These are phyloP conservation scores for Pinus tabuliformis DNA, from an alignment of 75 land plant species.

Conservation along the genomic window DNA sequence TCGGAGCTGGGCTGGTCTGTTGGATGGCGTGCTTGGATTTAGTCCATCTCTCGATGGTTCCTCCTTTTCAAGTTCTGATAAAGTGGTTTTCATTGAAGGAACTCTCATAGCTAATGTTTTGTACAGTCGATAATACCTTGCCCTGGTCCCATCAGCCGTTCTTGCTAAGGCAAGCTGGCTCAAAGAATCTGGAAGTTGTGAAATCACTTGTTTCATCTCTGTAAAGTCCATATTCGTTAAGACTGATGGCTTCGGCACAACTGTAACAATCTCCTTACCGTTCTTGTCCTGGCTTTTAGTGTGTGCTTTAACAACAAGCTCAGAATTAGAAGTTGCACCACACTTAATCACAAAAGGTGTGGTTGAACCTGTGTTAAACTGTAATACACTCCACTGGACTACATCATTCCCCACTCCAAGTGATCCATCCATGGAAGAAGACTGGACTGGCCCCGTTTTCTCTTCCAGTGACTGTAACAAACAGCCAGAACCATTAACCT, in stretches of 20 bases:
- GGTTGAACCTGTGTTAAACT: conserved; percentile 94
- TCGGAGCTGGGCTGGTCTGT: not conserved
- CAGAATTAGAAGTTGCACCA: conserved; percentile 84
- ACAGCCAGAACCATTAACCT: too few species aligned
- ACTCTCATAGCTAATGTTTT: conserved; percentile 82
- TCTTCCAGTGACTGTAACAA: too few species aligned
- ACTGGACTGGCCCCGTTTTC: too few species aligned
- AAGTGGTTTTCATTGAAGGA: conserved; percentile 64
- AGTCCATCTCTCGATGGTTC: conserved; percentile 49
- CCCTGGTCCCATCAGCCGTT: conserved; percentile 94
- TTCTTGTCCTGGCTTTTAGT: conserved; percentile 71
- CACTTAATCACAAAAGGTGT: conserved; percentile 94
- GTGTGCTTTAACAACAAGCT: conserved; percentile 91
- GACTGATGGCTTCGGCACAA: conserved; percentile 72
- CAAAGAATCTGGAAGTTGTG: conserved; percentile 80
- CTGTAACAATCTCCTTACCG: conserved; percentile 68
- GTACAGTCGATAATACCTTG: conserved; percentile 80
- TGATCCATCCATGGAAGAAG: not conserved
- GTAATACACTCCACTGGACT: conserved; percentile 92
- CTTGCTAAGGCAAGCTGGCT: conserved; percentile 83
- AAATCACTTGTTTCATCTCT: conserved; percentile 70
- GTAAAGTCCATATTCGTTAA: conserved; percentile 70
- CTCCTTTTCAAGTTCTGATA: conserved; percentile 66
- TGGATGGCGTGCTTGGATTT: not conserved
- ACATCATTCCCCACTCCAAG: conserved; percentile 45